Conservation (phyloP, 148 eudicot genomes). For the Heliamphora exappendiculata region DNA sequence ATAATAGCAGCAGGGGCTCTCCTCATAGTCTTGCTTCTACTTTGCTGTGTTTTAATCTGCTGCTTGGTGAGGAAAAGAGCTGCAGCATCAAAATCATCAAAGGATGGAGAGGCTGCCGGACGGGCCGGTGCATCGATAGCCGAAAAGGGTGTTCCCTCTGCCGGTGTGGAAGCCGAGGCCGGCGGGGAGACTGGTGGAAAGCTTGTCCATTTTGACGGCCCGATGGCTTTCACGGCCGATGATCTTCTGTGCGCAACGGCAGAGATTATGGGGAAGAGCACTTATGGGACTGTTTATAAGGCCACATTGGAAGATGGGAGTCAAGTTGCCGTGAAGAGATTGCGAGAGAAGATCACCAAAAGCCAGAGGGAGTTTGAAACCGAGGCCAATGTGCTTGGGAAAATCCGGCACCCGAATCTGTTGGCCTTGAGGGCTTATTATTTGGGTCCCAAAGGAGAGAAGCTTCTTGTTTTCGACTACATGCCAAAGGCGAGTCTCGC, state of each 20-base stretch:
- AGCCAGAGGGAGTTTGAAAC: slow-evolving; percentile 71
- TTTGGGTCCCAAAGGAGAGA: slow-evolving; percentile 86
- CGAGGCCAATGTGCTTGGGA: slow-evolving; percentile 75
- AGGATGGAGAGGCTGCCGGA: slow-evolving; percentile 24
- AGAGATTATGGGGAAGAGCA: slow-evolving; percentile 90
- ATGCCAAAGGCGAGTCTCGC: slow-evolving; percentile 76
- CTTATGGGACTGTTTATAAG: slow-evolving; percentile 87
- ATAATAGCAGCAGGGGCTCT: slow-evolving; percentile 69
- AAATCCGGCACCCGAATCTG: slow-evolving; percentile 72
- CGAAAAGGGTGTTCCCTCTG: slow-evolving; percentile 41
- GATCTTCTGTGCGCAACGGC: slow-evolving; percentile 86
- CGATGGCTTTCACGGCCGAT: slow-evolving; percentile 77
- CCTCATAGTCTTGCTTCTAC: slow-evolving; percentile 40
- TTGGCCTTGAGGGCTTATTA: slow-evolving; percentile 90
- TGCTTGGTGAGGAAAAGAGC: slow-evolving; percentile 55
- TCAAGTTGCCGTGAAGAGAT: slow-evolving; percentile 79
- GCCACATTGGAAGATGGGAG: slow-evolving; percentile 82
- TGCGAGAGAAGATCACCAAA: slow-evolving; percentile 72
- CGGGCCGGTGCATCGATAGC: slow-evolving; percentile 23
- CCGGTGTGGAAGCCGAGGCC: slow-evolving; percentile 37
- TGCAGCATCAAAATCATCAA: slow-evolving; percentile 19
- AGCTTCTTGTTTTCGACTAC: slow-evolving; percentile 91
- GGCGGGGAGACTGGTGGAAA: slow-evolving; percentile 71
- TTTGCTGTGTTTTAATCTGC: slow-evolving; percentile 60
- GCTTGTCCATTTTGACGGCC: slow-evolving; percentile 81